These are phyloP conservation scores for Craterostigma plantagineum DNA, from an alignment of 257 asterid species.

Conservation along the genomic window DNA sequence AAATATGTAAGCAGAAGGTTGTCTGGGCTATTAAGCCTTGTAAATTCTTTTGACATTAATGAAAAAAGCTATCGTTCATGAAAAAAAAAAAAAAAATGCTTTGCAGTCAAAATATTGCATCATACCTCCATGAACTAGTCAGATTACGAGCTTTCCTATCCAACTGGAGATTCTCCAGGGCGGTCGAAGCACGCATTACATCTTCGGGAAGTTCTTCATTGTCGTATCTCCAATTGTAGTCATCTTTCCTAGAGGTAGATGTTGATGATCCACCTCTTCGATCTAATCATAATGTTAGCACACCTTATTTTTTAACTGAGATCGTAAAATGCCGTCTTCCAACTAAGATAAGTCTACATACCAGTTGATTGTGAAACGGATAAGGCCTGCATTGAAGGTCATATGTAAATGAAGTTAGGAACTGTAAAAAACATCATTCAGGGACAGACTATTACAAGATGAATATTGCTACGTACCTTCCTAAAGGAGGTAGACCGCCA, in stretches of 20 bases:
- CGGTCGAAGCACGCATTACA: slow-evolving; percentile 64
- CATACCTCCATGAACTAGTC: slow-evolving; percentile 74
- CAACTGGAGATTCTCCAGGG: slow-evolving; percentile 86
- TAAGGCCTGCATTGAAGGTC: slow-evolving; percentile 51
- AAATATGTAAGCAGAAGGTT: no score
- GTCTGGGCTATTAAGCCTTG: no score
- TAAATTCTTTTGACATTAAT: no score
- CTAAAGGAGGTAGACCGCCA: slow-evolving; percentile 90
- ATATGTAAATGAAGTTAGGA: slow-evolving; percentile 14
- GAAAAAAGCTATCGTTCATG: no score
- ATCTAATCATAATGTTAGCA: slow-evolving; percentile 24
- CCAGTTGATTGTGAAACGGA: slow-evolving; percentile 85
- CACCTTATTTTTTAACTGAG: neutral
- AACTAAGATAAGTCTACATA: slow-evolving; percentile 13
- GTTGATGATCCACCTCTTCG: slow-evolving; percentile 77
- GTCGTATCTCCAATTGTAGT: slow-evolving; percentile 73
- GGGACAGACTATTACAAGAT: neutral
- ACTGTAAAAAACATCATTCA: neutral
- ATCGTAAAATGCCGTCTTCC: no score
- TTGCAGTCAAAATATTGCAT: no score
- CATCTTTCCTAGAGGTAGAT: slow-evolving; percentile 84
- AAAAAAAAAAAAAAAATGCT: no score
- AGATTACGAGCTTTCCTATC: slow-evolving; percentile 84
- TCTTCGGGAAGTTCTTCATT: slow-evolving; percentile 65
- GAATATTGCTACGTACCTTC: slow-evolving; percentile 44